Evolutionary conservation across 129 eudicot genomes (phyloP), one percentile per base, ranked within the genome.

Genomic region (Kitagawia praeruptora): DNA sequence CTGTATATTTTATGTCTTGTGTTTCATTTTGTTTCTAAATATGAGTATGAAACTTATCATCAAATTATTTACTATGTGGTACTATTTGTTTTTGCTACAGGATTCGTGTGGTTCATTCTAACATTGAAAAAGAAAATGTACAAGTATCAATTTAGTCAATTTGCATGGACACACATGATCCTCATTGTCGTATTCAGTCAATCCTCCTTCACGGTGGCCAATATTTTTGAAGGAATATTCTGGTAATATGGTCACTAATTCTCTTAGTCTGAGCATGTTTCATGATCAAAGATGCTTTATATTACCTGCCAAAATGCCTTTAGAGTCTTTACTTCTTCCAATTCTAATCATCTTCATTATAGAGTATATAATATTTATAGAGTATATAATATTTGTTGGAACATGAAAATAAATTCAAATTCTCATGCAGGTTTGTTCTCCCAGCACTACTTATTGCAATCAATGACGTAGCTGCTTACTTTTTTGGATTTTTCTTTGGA

Each of bases 131-230:
- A 85, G 84, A 92, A 85, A 83, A 92, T 88, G 96, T 92, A 90
- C 81, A 90, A 88, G 88, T 92, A 92, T 82, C 97, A 92, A 45
- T 92, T 90, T 78, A 88, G 96, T 74, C 97, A 92, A 75, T 92
- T 82, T 61, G 93, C 96, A 53, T 92, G 97, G 97, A 92, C 97
- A 48, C 97, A 90, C 85, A 92, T 88, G 97, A 90, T 92, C 81
- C 90, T 92, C 39, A 88, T 92, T 74, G 93, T 90, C n/a, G 97
- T 92, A 56, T 92, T 92, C 54, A 84, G 90, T 8, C 97, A 92
- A 58, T 92, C 97, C 13, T 92, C 97, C 19, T 90, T 92, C 84
- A 88, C 96, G 0, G 96, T 91, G 46, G 96, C 91, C 69, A 92
- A 88, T 79, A 92, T 90, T 79, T 92, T 92, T 80, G 97, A 92